These are phyloP conservation scores for Alternaria triticina DNA, from an alignment of 2,329 filamentous ascomycete genomes.

Conservation along the genomic window DNA sequence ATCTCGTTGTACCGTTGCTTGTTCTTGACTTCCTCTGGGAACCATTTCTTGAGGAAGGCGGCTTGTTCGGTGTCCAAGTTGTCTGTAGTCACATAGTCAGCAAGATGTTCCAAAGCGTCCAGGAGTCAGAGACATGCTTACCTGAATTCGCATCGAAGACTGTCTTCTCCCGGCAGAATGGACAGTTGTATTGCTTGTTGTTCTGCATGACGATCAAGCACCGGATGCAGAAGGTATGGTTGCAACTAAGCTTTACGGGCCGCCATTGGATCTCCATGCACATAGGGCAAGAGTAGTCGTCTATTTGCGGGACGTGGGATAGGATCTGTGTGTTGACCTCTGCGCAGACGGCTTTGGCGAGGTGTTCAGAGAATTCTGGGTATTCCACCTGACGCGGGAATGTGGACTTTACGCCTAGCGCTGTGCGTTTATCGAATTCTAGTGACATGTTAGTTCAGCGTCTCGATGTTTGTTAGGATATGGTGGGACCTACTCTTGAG, in stretches of 20 bases:
- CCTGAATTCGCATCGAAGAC: conserved; percentile 73
- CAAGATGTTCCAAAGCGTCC: neutral
- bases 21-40: conserved; percentile 72
- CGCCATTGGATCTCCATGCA: conserved; percentile 82
- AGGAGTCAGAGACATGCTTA: conserved; percentile 45
- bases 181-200: conserved; percentile 71
- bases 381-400: conserved; percentile 65
- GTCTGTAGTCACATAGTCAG: conserved; percentile 50
- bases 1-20: conserved; percentile 72
- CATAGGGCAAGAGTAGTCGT: conserved; percentile 83
- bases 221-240: conserved; percentile 82
- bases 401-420: conserved; percentile 69
- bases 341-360: conserved; percentile 78
- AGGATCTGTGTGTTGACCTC: conserved; percentile 76
- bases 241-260: conserved; percentile 77
- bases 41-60: conserved; percentile 75
- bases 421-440: conserved; percentile 89
- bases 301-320: conserved; percentile 76
- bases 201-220: conserved; percentile 83
- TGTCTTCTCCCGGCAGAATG: conserved; percentile 75
- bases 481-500: conserved; percentile 71
- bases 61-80: conserved; percentile 74
- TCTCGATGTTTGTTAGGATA: neutral
- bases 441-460: neutral
- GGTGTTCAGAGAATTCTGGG: conserved; percentile 66